Base-by-base conservation (phyloP, 2,329 filamentous ascomycete species). In the Aspergillus niger region DNA sequence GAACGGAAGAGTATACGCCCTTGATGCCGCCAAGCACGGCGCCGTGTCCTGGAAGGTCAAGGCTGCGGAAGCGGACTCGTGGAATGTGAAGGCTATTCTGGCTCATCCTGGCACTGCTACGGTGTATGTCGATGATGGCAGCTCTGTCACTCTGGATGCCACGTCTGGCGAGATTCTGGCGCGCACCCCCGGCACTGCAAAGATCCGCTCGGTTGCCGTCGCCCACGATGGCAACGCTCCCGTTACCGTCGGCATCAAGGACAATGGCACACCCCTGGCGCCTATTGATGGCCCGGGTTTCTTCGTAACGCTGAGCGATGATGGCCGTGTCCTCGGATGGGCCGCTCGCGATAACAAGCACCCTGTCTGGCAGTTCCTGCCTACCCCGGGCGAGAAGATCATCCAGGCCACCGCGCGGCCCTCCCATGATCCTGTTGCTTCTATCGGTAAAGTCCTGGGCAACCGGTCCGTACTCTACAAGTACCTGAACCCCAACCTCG, bases 381-480 rank as follows among this genome's bases (percentile, higher is more conserved):
- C 91, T 8, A 82, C 86, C 0, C 70, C 81, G 1, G 87, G 86
- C 10, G 86, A 96, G 73, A 86, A 82, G 60, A 86, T 98, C 57
- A 80, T 89, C 6, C 80, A 84, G 48, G 82, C 95, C 41, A 88
- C 88, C 2, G 83, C 88, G 17, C 85, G 89, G 51, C 88, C 91
- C 8, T 72, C 84, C 2, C 89, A 94, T 65, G 93, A 99, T 68
- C 92, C 92, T 0, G 88, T 98, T 51, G 94, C 95, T 3, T 98
- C 95, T 0, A 97, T 99, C 68, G 95, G 95, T 8, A 92, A 91
- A 61, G 95, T 98, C 1, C 85, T 99, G 22, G 93, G 92, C 26
- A 90, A 99, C 71, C 87, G 95, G 47, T 89, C 88, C n/a, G 95
- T 99, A 51, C 85, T 94, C 64, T 99, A 99, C 86, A 99, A 99